These are phyloP conservation scores for Plasmodium blacklocki DNA, from an alignment of 169 alveolate genomes.

Conservation along the genomic window DNA sequence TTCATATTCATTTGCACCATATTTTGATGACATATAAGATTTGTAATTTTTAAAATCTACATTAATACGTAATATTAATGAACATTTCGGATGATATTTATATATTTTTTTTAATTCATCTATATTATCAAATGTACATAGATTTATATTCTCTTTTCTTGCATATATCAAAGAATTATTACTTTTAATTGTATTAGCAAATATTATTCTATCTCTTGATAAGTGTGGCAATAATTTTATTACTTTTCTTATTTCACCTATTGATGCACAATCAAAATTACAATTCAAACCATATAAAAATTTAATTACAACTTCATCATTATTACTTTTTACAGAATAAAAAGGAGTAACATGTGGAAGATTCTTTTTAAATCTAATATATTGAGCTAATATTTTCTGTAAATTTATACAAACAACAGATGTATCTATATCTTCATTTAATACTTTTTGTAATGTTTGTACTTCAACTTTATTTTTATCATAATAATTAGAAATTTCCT, in stretches of 20 bases:
- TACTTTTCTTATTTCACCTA: conserved; percentile 51
- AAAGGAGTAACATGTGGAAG: conserved; percentile 67
- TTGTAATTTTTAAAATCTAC: conserved; percentile 69
- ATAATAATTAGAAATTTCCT: conserved; percentile 25
- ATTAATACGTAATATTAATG: conserved; percentile 64
- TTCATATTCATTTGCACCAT: conserved; percentile 72
- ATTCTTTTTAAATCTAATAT: conserved; percentile 64
- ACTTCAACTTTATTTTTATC: conserved; percentile 30
- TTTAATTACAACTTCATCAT: conserved; percentile 50
- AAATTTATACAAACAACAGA: conserved; percentile 59
- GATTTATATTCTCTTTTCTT: conserved; percentile 41
- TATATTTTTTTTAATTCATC: conserved; percentile 60
- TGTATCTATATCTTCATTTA: conserved; percentile 61
- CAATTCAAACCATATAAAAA: conserved; percentile 63
- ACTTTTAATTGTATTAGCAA: conserved; percentile 71
- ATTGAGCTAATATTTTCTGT: conserved; percentile 45
- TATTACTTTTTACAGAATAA: conserved; percentile 62
- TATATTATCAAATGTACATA: conserved; percentile 70
- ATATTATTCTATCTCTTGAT: conserved; percentile 43
- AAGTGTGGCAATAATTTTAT: conserved; percentile 15
- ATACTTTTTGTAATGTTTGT: conserved; percentile 7
- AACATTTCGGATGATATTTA: conserved; percentile 65
- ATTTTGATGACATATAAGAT: conserved; percentile 71
- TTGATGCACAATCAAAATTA: conserved; percentile 74
- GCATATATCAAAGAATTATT: conserved; percentile 46